Conservation (phyloP, 345 rosid genomes). For the Excoecaria cochinchinensis region DNA sequence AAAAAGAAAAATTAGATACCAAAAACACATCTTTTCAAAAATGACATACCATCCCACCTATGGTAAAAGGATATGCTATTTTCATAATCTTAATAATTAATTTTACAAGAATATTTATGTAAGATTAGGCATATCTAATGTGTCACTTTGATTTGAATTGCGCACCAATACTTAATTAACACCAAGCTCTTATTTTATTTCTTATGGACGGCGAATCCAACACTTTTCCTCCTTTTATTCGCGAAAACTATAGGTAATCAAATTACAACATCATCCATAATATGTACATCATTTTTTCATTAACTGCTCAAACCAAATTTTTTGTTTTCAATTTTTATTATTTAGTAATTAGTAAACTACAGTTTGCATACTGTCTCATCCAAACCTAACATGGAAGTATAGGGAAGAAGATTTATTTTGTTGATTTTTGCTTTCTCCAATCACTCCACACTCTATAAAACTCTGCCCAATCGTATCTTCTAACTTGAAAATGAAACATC, state of each 20-base stretch:
- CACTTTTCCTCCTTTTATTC: background rate
- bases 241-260: background rate
- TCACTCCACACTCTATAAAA: too few species aligned
- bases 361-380: too few species aligned
- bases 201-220: slow-evolving; percentile 7
- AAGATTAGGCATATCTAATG: background rate
- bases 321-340: background rate
- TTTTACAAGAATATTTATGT: background rate
- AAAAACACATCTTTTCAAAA: slow-evolving; percentile 7
- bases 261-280: too few species aligned
- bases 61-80: slow-evolving; percentile 8
- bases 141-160: background rate
- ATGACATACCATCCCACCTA: background rate
- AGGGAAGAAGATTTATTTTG: too few species aligned
- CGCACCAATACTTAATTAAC: too few species aligned
- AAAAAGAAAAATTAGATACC: background rate
- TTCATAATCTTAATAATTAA: background rate
- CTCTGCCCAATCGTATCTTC: too few species aligned
- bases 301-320: slow-evolving; percentile 1
- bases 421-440: too few species aligned
- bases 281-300: background rate
- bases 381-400: too few species aligned
- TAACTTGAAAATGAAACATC: too few species aligned
- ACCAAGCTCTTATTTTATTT: background rate
- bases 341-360: too few species aligned